phyloP scores from a whole-genome alignment of 805 yeast species.

The Lipomyces chichibuensis region DNA sequence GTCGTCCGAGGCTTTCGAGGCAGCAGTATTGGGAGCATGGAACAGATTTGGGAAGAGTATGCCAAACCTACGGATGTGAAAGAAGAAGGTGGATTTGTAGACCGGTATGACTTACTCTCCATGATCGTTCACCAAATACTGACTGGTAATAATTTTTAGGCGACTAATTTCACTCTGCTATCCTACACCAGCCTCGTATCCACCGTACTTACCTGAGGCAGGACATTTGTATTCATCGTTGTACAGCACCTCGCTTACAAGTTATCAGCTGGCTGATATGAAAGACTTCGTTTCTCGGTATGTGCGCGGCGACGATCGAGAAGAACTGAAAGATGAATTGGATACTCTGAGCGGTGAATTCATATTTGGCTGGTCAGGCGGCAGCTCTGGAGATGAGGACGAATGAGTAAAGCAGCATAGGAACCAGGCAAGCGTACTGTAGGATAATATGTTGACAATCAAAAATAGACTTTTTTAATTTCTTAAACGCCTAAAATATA shows the following conservation, averaged over 20 bases:
- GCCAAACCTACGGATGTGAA: neutral
- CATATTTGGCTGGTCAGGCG: conserved; percentile 56
- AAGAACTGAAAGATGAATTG: conserved; percentile 56
- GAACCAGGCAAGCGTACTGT: neutral
- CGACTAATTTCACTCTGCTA: conserved; percentile 1
- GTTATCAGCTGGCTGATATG: conserved; percentile 7
- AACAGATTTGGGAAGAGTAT: conserved; percentile 6
- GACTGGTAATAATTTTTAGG: neutral
- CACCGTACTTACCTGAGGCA: neutral
- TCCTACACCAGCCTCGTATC: conserved; percentile 11
- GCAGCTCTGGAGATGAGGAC: conserved; percentile 30
- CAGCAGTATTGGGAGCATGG: neutral
- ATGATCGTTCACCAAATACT: neutral
- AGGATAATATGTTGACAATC: neutral
- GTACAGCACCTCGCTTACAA: neutral
- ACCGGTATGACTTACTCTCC: neutral
- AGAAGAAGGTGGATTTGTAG: neutral
- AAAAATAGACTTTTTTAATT: neutral
- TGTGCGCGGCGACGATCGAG: conserved; percentile 54
- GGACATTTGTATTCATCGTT: neutral
- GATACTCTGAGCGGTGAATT: conserved; percentile 52
- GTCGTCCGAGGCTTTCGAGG: conserved; percentile 6
- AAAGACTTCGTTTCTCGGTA: conserved; percentile 18
- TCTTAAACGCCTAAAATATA: neutral
- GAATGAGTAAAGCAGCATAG: neutral